These are phyloP conservation scores for Cyclotella cryptica DNA, from an alignment of 108 stramenopile genomes.

Conservation along the genomic window DNA sequence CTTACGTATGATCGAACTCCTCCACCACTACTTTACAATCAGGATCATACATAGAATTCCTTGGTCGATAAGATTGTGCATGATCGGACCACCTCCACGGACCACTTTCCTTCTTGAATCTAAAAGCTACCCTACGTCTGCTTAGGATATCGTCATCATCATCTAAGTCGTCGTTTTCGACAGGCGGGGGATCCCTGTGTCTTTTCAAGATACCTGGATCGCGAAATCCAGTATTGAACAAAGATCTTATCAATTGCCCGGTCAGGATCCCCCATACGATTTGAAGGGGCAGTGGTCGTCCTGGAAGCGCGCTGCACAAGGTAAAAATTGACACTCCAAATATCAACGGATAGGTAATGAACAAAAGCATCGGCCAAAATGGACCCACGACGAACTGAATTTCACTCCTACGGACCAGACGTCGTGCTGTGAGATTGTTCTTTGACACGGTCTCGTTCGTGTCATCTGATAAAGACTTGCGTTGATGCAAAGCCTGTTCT, in stretches of 20 bases:
- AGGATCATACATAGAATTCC: slow-evolving; percentile 79
- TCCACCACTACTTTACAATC: slow-evolving; percentile 90
- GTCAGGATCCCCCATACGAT: slow-evolving; percentile 60
- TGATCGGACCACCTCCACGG: slow-evolving; percentile 71
- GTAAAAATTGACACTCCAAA: slow-evolving; percentile 63
- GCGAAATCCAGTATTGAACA: slow-evolving; percentile 54
- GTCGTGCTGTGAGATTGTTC: slow-evolving; percentile 15
- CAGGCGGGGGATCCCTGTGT: slow-evolving; percentile 39
- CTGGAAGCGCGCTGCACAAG: slow-evolving; percentile 47
- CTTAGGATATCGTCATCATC: slow-evolving; percentile 21
- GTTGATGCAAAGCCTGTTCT: slow-evolving; percentile 34
- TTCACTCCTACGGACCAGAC: slow-evolving; percentile 44
- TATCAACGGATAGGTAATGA: slow-evolving; percentile 90
- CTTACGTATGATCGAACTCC: slow-evolving; percentile 92
- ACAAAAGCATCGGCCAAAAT: slow-evolving; percentile 93
- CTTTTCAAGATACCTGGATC: slow-evolving; percentile 63
- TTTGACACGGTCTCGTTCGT: background rate
- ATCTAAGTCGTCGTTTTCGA: slow-evolving; percentile 19
- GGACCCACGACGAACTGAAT: slow-evolving; percentile 83
- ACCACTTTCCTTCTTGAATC: slow-evolving; percentile 34
- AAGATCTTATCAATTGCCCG: slow-evolving; percentile 28
- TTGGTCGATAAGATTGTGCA: slow-evolving; percentile 82
- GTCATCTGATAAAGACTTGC: slow-evolving; percentile 14
- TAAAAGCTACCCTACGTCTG: slow-evolving; percentile 43
- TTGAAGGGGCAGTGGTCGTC: slow-evolving; percentile 41